Evolutionary conservation across 2,329 filamentous ascomycete genomes (phyloP), one percentile per base, ranked within the genome.

Genomic region (Boeremia lycopersici): DNA sequence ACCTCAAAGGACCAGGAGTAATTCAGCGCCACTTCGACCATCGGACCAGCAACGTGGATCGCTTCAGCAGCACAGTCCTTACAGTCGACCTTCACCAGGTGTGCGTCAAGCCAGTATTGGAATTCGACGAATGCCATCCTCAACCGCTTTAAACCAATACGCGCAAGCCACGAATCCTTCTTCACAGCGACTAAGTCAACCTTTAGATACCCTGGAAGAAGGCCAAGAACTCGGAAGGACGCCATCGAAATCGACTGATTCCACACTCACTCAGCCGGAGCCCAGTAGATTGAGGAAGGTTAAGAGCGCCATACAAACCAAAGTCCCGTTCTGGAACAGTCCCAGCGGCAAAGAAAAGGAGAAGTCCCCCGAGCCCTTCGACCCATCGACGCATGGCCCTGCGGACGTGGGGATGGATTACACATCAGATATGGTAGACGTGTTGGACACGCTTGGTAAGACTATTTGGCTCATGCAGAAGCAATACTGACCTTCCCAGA

Each of bases 381-480:
- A 17, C 2, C 31, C 39, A 10, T 45, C 48, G 26, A 28, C 30
- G 10, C 46, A 56, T 11, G 40, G 36, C 12, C 36, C 15, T 23
- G 34, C 36, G 9, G 56, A 55, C 7, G 50, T 34, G 4, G 47
- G 44, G n/a, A 59, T 61, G 48, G 64, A 89, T 57, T 89, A 89
- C 65, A 82, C 84, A 25, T 74, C 82, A 10, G 81, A 84, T 60
- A 78, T 90, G 60, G 86, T 89, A 6, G 86, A 89, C 71, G 75
- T 89, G 13, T 75, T 90, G 44, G 87, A 90, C 74, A 83, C 88
- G 29, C 79, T 90, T 60, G 86, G 86, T 88, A 79, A 56, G 83
- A 74, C 38, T 6, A 19, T 6, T 7, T 23, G 7, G 26, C 28
- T 25, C 11, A 3, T 42, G 25, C 15, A 26, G 23, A 29, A 1